phyloP scores from a whole-genome alignment of 495 filamentous ascomycete species.

The Poronia punctata region DNA sequence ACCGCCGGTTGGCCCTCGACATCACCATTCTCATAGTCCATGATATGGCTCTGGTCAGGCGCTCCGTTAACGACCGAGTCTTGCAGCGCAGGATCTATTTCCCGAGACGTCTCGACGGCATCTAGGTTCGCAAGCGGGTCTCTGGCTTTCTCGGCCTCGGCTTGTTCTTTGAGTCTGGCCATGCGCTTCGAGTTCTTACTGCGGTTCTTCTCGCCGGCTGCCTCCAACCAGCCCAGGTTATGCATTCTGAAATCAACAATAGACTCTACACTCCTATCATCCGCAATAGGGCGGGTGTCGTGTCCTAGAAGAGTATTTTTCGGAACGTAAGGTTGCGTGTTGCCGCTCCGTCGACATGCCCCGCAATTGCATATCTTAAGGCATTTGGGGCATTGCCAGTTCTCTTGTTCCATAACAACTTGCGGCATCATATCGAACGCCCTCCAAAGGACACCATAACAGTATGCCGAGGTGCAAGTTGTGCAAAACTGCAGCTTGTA shows the following conservation, averaged over 20 bases:
- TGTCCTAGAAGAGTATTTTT: slow-evolving; percentile 79
- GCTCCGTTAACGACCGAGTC: slow-evolving; percentile 27
- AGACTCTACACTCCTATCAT: slow-evolving; percentile 79
- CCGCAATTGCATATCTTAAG: slow-evolving; percentile 76
- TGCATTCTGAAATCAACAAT: slow-evolving; percentile 79
- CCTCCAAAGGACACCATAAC: slow-evolving; percentile 81
- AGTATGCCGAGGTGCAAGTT: slow-evolving; percentile 66
- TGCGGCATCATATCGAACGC: slow-evolving; percentile 84
- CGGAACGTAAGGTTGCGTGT: slow-evolving; percentile 62
- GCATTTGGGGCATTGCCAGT: slow-evolving; percentile 87
- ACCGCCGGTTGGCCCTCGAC: no score
- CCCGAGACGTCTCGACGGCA: slow-evolving; percentile 24
- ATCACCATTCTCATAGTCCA: slow-evolving; percentile 10
- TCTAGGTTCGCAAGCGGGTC: slow-evolving; percentile 21
- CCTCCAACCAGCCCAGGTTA: slow-evolving; percentile 70
- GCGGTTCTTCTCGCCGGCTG: slow-evolving; percentile 41
- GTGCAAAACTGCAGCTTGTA: slow-evolving; percentile 80
- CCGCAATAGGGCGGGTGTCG: slow-evolving; percentile 80
- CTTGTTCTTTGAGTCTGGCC: slow-evolving; percentile 43
- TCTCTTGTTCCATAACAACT: slow-evolving; percentile 63
- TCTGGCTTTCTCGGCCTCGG: slow-evolving; percentile 47
- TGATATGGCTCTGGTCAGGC: slow-evolving; percentile 25
- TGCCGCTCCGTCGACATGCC: slow-evolving; percentile 51
- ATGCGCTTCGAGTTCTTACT: slow-evolving; percentile 44
- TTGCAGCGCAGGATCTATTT: slow-evolving; percentile 27